phyloP scores from a whole-genome alignment of 129 eudicot genomes.

The Tanacetum coccineum region DNA sequence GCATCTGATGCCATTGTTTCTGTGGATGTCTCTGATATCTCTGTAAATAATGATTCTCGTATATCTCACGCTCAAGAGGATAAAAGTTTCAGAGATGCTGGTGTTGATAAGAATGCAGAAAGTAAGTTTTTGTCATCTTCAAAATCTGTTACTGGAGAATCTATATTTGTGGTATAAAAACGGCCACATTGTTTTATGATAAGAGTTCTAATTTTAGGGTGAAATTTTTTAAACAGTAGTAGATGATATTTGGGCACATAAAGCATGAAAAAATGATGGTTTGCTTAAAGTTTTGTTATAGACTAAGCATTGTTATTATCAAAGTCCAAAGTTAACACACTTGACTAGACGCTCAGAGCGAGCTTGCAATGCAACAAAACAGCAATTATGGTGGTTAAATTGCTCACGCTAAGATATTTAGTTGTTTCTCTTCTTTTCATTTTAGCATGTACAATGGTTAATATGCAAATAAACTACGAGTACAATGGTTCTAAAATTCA shows the following conservation, averaged over 20 bases:
- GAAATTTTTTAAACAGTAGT: not conserved
- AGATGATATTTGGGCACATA: slow-evolving; percentile 3
- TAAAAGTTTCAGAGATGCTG: slow-evolving; percentile 25
- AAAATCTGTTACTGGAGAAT: slow-evolving; percentile 7
- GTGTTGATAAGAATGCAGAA: slow-evolving; percentile 29
- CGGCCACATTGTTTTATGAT: slow-evolving; percentile 6
- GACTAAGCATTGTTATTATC: too few species aligned
- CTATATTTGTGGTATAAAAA: slow-evolving; percentile 15
- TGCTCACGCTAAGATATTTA: not conserved
- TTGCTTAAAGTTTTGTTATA: not conserved
- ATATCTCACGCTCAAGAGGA: slow-evolving; percentile 30
- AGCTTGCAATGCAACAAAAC: not conserved
- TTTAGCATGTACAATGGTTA: slow-evolving; percentile 19
- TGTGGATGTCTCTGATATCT: slow-evolving; percentile 22
- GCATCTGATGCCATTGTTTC: slow-evolving; percentile 31
- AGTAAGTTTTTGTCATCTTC: slow-evolving; percentile 41
- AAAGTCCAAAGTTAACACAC: not conserved
- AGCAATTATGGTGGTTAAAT: not conserved
- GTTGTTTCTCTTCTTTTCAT: not conserved
- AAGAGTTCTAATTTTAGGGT: slow-evolving; percentile 6
- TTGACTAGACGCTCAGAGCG: not conserved
- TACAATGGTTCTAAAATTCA: not conserved
- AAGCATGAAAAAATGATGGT: not conserved
- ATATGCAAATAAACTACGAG: not conserved
- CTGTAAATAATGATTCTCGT: slow-evolving; percentile 39